Evolutionary conservation across 148 eudicot genomes (phyloP), one percentile per base, ranked within the genome.

Genomic region (Selenicereus undatus): DNA sequence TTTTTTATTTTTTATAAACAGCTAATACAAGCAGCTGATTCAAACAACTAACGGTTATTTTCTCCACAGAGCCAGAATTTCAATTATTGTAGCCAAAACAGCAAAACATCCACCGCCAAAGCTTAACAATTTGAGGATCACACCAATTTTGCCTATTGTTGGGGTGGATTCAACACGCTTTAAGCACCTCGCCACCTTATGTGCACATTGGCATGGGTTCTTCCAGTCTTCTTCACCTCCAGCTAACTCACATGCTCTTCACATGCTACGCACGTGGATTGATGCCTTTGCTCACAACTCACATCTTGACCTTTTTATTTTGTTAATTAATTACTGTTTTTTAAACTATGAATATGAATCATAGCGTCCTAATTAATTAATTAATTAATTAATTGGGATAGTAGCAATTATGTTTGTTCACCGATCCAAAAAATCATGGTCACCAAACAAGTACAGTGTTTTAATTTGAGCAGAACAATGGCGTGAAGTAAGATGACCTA

Each of bases 91-190:
- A 48, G 52, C 13, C 13, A 48, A 12, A 48, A 48, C 13, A 12
- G 2, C 52, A 48, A 48, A 48, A 48, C 10, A 9, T 11, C 13
- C 13, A 48, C 52, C 52, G 52, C 62, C 3, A 52, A 56, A 16
- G 3, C 22, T 11, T 56, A 18, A 56, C 21, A 56, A 56, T 4
- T 56, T 16, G 22, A 56, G 5, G 22, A 64, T 64, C 68, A 64
- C 68, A 64, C 68, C 27, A n/a, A 13, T n/a, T 64, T 7, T 8
- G 12, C 2, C 4, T 64, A 3, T 6, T 5, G 68, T 22, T 8
- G 11, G 68, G 68, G 68, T 64, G 68, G 68, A 64, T 64, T 64
- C 29, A 64, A 24, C 68, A 64, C n/a, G 68, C 68, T 64, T 64
- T 22, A n/a, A 2, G 68, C 68, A 64, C 68, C 68, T 64, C n/a